Evolutionary conservation across 2,329 filamentous ascomycete species (phyloP).

Genomic region (Chaetomium strumarium): DNA sequence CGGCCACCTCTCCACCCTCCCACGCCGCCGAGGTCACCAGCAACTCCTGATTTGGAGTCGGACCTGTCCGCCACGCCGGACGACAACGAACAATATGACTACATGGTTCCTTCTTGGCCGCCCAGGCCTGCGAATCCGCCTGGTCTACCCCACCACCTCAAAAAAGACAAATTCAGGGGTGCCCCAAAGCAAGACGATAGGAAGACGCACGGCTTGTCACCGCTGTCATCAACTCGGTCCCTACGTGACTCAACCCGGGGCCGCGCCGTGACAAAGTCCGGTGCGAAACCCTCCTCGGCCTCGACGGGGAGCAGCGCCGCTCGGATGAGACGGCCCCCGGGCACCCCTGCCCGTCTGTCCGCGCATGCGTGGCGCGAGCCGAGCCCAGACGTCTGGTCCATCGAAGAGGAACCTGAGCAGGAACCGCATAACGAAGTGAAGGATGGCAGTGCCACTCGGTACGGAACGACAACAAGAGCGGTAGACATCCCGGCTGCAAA

Average conservation of each 20-base stretch:
- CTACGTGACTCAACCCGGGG: conserved; percentile 5
- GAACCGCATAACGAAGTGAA: conserved; percentile 43
- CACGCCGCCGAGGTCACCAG: conserved; percentile 35
- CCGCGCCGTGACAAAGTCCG: conserved; percentile 1
- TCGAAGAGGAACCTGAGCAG: conserved; percentile 54
- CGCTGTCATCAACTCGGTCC: conserved; percentile 19
- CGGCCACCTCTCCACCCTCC: conserved; percentile 36
- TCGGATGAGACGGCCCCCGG: background rate
- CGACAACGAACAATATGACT: conserved; percentile 32
- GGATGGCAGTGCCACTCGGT: conserved; percentile 28
- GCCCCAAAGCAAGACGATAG: conserved; percentile 28
- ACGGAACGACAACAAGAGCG: conserved; percentile 24
- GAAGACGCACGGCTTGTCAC: conserved; percentile 29
- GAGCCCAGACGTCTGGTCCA: conserved; percentile 55
- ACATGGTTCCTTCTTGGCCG: conserved; percentile 42
- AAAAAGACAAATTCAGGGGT: conserved; percentile 33
- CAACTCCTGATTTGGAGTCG: conserved; percentile 36
- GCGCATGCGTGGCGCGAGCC: conserved; percentile 51
- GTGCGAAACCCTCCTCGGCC: background rate
- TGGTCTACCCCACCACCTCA: conserved; percentile 37
- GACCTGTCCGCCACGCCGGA: conserved; percentile 41
- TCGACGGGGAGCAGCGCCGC: background rate
- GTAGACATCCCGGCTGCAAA: conserved; percentile 40
- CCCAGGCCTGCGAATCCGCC: conserved; percentile 28
- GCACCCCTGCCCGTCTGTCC: conserved; percentile 28